Evolutionary conservation across 2,329 filamentous ascomycete species (phyloP).

Genomic region (Paecilomyces fulvus): DNA sequence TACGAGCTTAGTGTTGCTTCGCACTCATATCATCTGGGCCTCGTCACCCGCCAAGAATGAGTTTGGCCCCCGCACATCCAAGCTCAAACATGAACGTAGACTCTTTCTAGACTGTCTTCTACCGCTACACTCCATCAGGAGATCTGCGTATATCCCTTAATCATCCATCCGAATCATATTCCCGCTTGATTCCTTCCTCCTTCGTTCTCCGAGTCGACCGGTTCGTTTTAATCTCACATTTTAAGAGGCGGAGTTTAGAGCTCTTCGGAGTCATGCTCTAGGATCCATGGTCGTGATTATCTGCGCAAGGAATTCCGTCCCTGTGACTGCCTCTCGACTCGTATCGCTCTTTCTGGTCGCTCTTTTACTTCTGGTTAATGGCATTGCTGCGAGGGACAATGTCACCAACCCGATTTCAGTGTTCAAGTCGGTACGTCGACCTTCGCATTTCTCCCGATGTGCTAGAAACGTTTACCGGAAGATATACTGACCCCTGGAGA

Average conservation of each 20-base stretch:
- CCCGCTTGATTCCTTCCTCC: not conserved
- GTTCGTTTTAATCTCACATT: not conserved
- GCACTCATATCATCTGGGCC: not conserved
- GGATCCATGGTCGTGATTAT: constrained; percentile 3
- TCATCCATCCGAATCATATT: not conserved
- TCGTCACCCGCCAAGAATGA: not conserved
- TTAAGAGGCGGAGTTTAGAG: not conserved
- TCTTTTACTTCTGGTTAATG: constrained; percentile 7
- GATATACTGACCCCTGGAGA: not conserved
- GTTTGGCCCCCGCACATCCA: not conserved
- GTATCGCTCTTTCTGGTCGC: not conserved
- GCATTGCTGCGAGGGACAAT: constrained; percentile 17
- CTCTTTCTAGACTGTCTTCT: not conserved
- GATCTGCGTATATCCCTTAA: not conserved
- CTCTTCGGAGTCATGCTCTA: constrained; percentile 7
- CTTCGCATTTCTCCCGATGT: not conserved
- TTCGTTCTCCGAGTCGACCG: not conserved
- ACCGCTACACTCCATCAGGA: not conserved
- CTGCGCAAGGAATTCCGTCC: constrained; percentile 1
- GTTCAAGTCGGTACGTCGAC: constrained; percentile 28
- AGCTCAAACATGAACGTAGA: not conserved
- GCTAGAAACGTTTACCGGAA: not conserved
- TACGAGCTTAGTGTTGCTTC: not conserved
- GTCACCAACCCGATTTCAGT: constrained; percentile 16
- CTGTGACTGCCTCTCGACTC: constrained; percentile 2